These are phyloP conservation scores for Pisolithus tinctorius DNA, from an alignment of 768 basidiomycete species.

Conservation along the genomic window DNA sequence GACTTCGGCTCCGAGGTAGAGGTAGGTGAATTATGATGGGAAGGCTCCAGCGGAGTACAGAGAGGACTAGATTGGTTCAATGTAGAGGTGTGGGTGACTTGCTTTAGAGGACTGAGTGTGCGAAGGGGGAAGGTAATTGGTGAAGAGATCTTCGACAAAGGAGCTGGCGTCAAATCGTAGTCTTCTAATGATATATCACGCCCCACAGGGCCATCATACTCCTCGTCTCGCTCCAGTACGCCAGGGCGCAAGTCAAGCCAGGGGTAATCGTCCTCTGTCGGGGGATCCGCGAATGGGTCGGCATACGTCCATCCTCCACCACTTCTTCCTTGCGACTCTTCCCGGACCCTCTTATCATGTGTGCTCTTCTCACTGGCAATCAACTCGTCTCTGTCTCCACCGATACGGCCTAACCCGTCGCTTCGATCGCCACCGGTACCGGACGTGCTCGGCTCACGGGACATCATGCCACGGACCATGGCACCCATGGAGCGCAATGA, in stretches of 20 bases:
- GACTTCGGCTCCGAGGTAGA: slow-evolving; percentile 21
- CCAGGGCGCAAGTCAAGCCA: slow-evolving; percentile 7
- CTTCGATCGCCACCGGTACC: slow-evolving; percentile 9
- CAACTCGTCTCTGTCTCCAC: slow-evolving; percentile 12
- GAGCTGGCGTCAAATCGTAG: slow-evolving; percentile 11
- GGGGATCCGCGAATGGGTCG: slow-evolving; percentile 38
- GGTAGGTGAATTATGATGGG: slow-evolving; percentile 16
- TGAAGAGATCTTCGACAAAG: slow-evolving; percentile 7
- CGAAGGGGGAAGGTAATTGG: slow-evolving; percentile 17
- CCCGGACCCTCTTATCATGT: neutral
- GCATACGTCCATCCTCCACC: slow-evolving; percentile 31
- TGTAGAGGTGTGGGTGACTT: slow-evolving; percentile 19
- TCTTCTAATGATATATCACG: slow-evolving; percentile 8
- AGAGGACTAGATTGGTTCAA: slow-evolving; percentile 19
- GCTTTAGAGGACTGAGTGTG: slow-evolving; percentile 28
- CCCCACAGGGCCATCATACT: slow-evolving; percentile 10
- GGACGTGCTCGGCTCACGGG: slow-evolving; percentile 23
- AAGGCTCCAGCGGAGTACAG: slow-evolving; percentile 18
- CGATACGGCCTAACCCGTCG: slow-evolving; percentile 9
- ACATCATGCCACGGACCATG: slow-evolving; percentile 21
- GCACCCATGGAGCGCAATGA: slow-evolving; percentile 39
- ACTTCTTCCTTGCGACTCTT: slow-evolving; percentile 5
- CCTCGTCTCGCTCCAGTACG: slow-evolving; percentile 13
- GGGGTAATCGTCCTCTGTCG: slow-evolving; percentile 14
- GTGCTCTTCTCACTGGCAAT: slow-evolving; percentile 12